Percentiles rank a stretch among this genome's conserved stretches.
Evolutionary conservation across 1,139 yeast species (phyloP).

Genomic region (Taiozyma onychis): DNA sequence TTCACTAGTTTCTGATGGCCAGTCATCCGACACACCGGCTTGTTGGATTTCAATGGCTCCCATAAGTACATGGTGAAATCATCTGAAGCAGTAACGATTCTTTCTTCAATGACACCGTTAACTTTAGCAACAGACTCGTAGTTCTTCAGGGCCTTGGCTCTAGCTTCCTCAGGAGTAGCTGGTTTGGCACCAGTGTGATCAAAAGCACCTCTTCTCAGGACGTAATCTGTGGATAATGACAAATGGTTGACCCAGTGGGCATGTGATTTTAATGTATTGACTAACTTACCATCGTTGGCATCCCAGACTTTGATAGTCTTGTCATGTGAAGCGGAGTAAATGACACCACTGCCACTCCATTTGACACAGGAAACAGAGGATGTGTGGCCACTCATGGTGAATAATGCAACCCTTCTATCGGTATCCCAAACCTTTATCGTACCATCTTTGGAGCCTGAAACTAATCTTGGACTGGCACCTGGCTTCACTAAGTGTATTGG

Average conservation of each 20-base stretch:
- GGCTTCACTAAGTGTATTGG: slow-evolving; percentile 76
- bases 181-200: slow-evolving; percentile 56
- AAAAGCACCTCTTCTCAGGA: slow-evolving; percentile 75
- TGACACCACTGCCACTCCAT: slow-evolving; percentile 89
- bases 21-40: slow-evolving; percentile 89
- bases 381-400: slow-evolving; percentile 84
- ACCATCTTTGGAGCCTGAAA: slow-evolving; percentile 89
- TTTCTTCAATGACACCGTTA: slow-evolving; percentile 65
- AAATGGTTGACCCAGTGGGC: slow-evolving; percentile 98
- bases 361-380: slow-evolving; percentile 88
- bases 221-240: slow-evolving; percentile 87
- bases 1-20: slow-evolving; percentile 97
- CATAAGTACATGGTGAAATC: slow-evolving; percentile 97
- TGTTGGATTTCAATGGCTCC: slow-evolving; percentile 79
- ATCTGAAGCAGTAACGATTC: slow-evolving; percentile 92
- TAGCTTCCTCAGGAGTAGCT: slow-evolving; percentile 49
- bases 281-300: slow-evolving; percentile 68
- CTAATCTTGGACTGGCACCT: slow-evolving; percentile 67
- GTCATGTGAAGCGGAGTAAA: slow-evolving; percentile 92
- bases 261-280: slow-evolving; percentile 78
- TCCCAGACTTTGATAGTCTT: slow-evolving; percentile 95
- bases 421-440: slow-evolving; percentile 90
- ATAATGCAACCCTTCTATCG: slow-evolving; percentile 56
- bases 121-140: slow-evolving; percentile 76
- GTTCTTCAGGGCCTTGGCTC: slow-evolving; percentile 51